Percentiles rank a stretch among this genome's conserved stretches.
Conservation (phyloP, 2,329 filamentous ascomycete species). For the Talaromyces sp. region DNA sequence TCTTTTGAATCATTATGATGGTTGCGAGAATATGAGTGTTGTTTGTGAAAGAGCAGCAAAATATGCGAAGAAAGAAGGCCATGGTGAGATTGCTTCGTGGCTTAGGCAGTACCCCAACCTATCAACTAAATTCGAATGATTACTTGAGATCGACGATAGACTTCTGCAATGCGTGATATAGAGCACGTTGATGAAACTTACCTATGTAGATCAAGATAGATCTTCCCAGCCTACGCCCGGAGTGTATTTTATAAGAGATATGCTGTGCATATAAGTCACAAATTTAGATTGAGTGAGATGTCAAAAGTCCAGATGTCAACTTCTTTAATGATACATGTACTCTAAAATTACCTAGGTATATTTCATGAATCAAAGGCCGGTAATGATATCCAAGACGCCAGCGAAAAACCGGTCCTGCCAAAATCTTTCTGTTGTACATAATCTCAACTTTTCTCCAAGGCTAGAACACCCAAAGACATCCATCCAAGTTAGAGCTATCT, state of each 20-base stretch:
- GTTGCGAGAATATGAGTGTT: conserved; percentile 5
- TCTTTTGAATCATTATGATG: conserved; percentile 23
- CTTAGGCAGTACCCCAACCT: conserved; percentile 18
- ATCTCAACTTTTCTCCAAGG: not conserved
- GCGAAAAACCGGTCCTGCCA: not conserved
- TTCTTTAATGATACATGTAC: not conserved
- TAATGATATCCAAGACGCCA: not conserved
- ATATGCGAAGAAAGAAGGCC: not conserved
- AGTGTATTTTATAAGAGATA: not conserved
- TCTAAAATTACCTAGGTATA: no score
- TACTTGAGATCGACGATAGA: not conserved
- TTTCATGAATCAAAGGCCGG: not conserved
- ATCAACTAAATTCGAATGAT: not conserved
- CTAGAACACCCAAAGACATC: not conserved
- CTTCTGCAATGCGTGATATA: not conserved
- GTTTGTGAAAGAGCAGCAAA: conserved; percentile 4
- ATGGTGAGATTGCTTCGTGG: conserved; percentile 18
- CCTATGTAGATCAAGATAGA: not conserved
- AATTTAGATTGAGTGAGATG: not conserved
- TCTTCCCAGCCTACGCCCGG: not conserved
- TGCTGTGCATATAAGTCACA: no score
- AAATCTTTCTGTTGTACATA: not conserved
- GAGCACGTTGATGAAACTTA: not conserved
- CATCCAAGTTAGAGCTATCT: not conserved
- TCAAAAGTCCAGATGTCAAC: not conserved